Evolutionary conservation across 2,329 filamentous ascomycete genomes (phyloP), one percentile per base, ranked within the genome.

Genomic region (Claviceps sorghi): DNA sequence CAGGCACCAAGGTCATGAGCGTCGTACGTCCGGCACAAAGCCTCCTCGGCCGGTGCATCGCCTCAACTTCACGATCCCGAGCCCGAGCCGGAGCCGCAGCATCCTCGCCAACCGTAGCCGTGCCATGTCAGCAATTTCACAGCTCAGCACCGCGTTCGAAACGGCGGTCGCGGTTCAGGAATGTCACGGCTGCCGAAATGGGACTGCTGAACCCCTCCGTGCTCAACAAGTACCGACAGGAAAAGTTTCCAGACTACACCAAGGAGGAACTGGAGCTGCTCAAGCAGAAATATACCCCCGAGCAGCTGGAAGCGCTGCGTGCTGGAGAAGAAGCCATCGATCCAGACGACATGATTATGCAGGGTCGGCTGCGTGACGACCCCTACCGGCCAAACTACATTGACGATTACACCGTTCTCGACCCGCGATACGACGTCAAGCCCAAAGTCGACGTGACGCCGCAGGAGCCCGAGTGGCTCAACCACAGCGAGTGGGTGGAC

Each of bases 291-390:
- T 97, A 95, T 73, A 86, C 88, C 0, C 76, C 83, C 17, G 80
- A 84, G 65, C 91, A 97, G 71, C 75, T 94, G 59, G 81, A 80
- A 52, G 88, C 89, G 53, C 81, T 97, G 64, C 76, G 86, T 69
- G 85, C 86, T 48, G 89, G 84, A 60, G 90, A 96, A 69, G 72
- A 77, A 55, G 80, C 85, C 58, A 82, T 96, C 65, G 77, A 85
- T 63, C 72, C 83, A 10, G 74, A 81, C 58, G 88, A 97, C 67
- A 65, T 96, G 64, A 75, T 83, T 43, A 74, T 80, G 36, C 85
- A 93, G 69, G 86, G 83, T 58, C 76, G 80, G 44, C 67, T 86
- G 59, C 82, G 88, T 55, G 76, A 72, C 52, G 89, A 95, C 64
- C 77, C 82, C 9, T 86, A 87, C 73, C 74, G 75, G 51, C 72